Percentiles rank a stretch among this genome's conserved stretches.
Conservation (phyloP, 2,329 filamentous ascomycete species). For the Albophoma yamanashiensis region DNA sequence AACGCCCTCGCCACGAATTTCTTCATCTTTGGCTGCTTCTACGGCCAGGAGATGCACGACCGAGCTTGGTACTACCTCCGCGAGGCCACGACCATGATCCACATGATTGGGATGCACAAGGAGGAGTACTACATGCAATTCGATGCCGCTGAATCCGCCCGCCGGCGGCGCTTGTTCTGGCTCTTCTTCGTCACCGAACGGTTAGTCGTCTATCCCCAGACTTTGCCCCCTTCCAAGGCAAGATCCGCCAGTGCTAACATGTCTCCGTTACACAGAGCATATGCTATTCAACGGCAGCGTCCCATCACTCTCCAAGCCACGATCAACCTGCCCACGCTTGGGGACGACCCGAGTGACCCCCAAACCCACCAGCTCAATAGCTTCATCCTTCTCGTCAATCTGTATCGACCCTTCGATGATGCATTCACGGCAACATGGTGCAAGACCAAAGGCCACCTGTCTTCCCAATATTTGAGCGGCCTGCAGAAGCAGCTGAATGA, state of each 20-base stretch:
- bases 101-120: conserved; percentile 49
- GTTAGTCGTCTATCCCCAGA: conserved; percentile 23
- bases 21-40: conserved; percentile 65
- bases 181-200: conserved; percentile 61
- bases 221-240: neutral
- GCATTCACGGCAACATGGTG: conserved; percentile 55
- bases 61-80: conserved; percentile 72
- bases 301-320: conserved; percentile 61
- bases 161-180: conserved; percentile 61
- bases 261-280: conserved; percentile 36
- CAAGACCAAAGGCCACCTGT: conserved; percentile 48
- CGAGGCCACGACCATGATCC: conserved; percentile 62
- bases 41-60: conserved; percentile 61
- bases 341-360: conserved; percentile 48
- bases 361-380: conserved; percentile 40
- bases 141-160: conserved; percentile 48
- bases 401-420: conserved; percentile 59
- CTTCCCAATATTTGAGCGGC: conserved; percentile 41
- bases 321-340: conserved; percentile 52
- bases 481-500: conserved; percentile 55
- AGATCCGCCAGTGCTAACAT: neutral
- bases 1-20: conserved; percentile 63
- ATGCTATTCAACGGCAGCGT: conserved; percentile 59
- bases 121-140: conserved; percentile 52
- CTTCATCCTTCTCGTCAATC: conserved; percentile 49